Evolutionary conservation across 2,329 filamentous ascomycete genomes (phyloP).

Genomic region (Calonectria pseudoturangicola): DNA sequence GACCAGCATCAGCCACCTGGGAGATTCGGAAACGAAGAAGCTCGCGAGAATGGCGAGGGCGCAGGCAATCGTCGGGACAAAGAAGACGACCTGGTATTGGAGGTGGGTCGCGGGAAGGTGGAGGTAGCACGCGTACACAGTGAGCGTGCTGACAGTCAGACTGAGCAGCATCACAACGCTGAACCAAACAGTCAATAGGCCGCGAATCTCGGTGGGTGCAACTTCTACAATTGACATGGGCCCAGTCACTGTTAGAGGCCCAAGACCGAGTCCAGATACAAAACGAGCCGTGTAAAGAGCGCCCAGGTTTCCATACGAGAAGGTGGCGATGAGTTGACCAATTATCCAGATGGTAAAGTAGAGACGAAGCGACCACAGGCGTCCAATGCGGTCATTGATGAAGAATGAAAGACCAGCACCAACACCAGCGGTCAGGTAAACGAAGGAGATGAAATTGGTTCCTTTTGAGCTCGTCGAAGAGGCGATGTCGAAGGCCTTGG

Average conservation of each 20-base stretch:
- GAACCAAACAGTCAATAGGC: constrained; percentile 62
- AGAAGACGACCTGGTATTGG: constrained; percentile 56
- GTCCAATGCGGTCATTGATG: constrained; percentile 58
- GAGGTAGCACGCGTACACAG: constrained; percentile 58
- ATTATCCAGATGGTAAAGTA: constrained; percentile 60
- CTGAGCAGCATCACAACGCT: constrained; percentile 60
- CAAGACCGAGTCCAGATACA: constrained; percentile 62
- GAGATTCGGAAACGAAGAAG: constrained; percentile 61
- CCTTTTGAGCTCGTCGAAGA: constrained; percentile 41
- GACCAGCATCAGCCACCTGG: constrained; percentile 59
- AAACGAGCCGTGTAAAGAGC: constrained; percentile 61
- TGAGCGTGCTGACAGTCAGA: constrained; percentile 57
- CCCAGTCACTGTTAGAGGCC: constrained; percentile 61
- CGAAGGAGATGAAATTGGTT: constrained; percentile 46
- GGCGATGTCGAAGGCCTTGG: constrained; percentile 38
- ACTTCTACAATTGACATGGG: constrained; percentile 63
- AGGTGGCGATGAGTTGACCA: constrained; percentile 59
- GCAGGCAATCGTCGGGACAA: constrained; percentile 53
- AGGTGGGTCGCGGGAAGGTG: constrained; percentile 36
- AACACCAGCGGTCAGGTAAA: constrained; percentile 42
- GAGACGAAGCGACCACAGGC: constrained; percentile 62
- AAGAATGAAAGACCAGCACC: constrained; percentile 33
- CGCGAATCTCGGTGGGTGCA: constrained; percentile 62
- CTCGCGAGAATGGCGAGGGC: constrained; percentile 52
- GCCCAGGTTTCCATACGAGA: constrained; percentile 50